A percentile compares a stretch with the other conserved stretches of the same genome.
Evolutionary conservation across 2,329 filamentous ascomycete species (phyloP).

Genomic region (Alternaria brassicae): DNA sequence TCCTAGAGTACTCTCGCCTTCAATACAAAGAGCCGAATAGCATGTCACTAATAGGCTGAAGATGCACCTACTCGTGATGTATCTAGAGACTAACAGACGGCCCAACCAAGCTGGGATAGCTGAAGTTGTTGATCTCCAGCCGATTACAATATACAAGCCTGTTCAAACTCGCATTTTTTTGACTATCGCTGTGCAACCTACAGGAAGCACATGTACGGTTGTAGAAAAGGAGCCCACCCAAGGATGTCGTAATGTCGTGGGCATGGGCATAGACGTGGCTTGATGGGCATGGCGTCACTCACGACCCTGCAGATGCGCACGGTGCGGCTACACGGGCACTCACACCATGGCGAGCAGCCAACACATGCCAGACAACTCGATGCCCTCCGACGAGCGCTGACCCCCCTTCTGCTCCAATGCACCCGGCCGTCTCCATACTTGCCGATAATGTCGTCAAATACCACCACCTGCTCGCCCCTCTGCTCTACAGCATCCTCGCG

Average conservation of each 20-base stretch:
- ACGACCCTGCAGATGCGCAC: slow-evolving; percentile 17
- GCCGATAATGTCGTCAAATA: slow-evolving; percentile 44
- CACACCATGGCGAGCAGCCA: slow-evolving; percentile 3
- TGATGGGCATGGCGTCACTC: slow-evolving; percentile 18
- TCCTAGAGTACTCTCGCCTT: too few relatives aligned
- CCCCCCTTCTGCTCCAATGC: slow-evolving; percentile 45
- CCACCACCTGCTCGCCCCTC: slow-evolving; percentile 42
- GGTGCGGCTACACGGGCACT: slow-evolving; percentile 3
- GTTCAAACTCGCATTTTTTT: background rate
- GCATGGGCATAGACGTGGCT: background rate
- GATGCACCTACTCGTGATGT: background rate
- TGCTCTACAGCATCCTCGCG: slow-evolving; percentile 46
- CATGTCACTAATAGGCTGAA: background rate
- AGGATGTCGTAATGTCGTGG: background rate
- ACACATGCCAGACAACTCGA: slow-evolving; percentile 31
- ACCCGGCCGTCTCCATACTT: slow-evolving; percentile 40
- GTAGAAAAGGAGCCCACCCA: background rate
- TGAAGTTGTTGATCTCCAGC: background rate
- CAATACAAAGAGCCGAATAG: background rate
- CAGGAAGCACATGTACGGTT: background rate
- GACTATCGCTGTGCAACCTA: background rate
- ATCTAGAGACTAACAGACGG: background rate
- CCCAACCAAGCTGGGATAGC: background rate
- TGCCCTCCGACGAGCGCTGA: slow-evolving; percentile 46
- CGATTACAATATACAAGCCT: background rate